Conservation (phyloP, 2,329 filamentous ascomycete genomes). For the Alternaria ethzedia region DNA sequence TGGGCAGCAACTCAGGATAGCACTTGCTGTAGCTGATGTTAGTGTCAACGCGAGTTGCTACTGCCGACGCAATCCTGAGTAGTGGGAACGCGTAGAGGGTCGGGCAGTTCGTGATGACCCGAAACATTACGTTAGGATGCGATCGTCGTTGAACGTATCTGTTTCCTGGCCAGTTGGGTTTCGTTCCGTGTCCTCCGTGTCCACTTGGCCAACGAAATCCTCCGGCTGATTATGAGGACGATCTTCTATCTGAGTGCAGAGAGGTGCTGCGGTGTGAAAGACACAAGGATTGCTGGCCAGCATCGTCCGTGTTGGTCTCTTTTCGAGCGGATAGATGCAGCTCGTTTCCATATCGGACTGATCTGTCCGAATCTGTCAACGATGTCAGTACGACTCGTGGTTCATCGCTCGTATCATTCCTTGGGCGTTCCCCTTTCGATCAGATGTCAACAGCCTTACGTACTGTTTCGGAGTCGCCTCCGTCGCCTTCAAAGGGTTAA, state of each 20-base stretch:
- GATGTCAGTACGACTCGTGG: neutral
- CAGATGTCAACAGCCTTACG: neutral
- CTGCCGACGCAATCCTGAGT: slow-evolving; percentile 45
- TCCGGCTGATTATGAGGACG: neutral
- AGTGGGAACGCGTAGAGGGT: slow-evolving; percentile 6
- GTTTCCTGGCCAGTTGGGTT: neutral
- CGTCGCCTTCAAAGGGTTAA: neutral
- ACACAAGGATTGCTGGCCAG: neutral
- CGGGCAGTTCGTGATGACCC: neutral
- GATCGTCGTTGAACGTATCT: neutral
- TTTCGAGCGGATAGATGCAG: neutral
- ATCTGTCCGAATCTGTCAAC: slow-evolving; percentile 5
- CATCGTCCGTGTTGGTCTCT: neutral
- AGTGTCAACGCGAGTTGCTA: slow-evolving; percentile 65
- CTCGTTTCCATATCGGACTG: neutral
- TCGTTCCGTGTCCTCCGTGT: neutral
- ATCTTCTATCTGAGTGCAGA: slow-evolving; percentile 3
- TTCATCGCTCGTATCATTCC: neutral
- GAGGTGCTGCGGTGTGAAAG: slow-evolving; percentile 1
- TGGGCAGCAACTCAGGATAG: slow-evolving; percentile 58
- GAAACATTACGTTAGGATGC: neutral
- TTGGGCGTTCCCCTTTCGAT: neutral
- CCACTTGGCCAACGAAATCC: neutral
- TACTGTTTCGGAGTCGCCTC: neutral
- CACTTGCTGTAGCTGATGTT: slow-evolving; percentile 65